These are phyloP conservation scores for Favolaschia claudopus DNA, from an alignment of 768 basidiomycete genomes.

Conservation along the genomic window DNA sequence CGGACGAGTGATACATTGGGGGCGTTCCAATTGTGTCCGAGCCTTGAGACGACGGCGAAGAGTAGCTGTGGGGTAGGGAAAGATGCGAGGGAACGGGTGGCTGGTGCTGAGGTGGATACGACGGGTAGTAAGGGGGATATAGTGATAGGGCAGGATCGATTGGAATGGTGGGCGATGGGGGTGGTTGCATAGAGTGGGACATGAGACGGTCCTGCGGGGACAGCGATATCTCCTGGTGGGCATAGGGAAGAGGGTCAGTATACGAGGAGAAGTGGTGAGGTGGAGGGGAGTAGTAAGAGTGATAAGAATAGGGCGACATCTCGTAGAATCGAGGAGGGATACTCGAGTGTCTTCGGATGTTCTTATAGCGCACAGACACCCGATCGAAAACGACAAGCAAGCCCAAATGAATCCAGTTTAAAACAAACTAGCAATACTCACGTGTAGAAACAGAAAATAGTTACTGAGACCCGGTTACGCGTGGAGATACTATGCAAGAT, in stretches of 20 bases:
- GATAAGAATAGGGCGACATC: constrained; percentile 28
- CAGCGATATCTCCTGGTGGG: constrained; percentile 51
- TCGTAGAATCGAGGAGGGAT: background rate
- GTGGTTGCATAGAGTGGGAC: constrained; percentile 56
- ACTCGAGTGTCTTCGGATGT: background rate
- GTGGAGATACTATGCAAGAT: constrained; percentile 18
- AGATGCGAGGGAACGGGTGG: constrained; percentile 63
- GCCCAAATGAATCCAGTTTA: constrained; percentile 10
- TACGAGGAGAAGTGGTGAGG: constrained; percentile 20
- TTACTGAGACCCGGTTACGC: constrained; percentile 2
- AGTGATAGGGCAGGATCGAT: constrained; percentile 78
- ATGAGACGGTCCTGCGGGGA: constrained; percentile 51
- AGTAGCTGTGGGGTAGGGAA: constrained; percentile 63
- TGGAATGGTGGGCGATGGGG: constrained; percentile 67
- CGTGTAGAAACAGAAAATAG: constrained; percentile 12
- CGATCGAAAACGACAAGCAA: constrained; percentile 10
- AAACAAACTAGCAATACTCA: constrained; percentile 16
- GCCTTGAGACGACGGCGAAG: constrained; percentile 82
- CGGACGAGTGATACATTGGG: constrained; percentile 64
- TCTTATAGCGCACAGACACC: constrained; percentile 17
- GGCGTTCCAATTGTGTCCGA: constrained; percentile 82
- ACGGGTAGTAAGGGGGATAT: constrained; percentile 71
- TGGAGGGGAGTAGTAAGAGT: constrained; percentile 26
- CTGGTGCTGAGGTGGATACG: constrained; percentile 51
- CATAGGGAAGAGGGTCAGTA: constrained; percentile 24